A percentile compares a stretch with the other conserved stretches of the same genome.
phyloP scores from a whole-genome alignment of 2,329 filamentous ascomycete genomes.

The Hypoxylon rubiginosum region DNA sequence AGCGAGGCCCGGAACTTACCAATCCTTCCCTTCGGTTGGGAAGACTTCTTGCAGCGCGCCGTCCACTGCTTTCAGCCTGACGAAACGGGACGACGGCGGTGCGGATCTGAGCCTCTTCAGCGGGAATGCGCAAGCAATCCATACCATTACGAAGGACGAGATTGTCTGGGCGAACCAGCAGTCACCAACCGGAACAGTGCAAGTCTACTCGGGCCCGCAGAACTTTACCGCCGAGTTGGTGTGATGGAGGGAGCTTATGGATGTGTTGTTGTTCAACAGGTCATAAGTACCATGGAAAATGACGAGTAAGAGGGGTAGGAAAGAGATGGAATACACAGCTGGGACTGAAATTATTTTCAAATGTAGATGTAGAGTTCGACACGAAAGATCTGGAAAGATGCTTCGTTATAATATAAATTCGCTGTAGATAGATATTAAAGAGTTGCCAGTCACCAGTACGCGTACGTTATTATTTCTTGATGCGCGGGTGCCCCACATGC shows the following conservation, averaged over 20 bases:
- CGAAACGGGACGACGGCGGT: slow-evolving; percentile 30
- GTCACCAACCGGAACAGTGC: slow-evolving; percentile 39
- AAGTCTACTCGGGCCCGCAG: slow-evolving; percentile 37
- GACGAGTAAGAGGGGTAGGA: background rate
- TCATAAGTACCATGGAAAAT: background rate
- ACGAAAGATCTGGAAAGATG: background rate
- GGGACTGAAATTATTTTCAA: background rate
- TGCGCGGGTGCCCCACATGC: background rate
- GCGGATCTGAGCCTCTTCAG: slow-evolving; percentile 34
- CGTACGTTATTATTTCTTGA: background rate
- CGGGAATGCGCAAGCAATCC: slow-evolving; percentile 29
- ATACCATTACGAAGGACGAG: slow-evolving; percentile 32
- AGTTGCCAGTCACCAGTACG: too few relatives aligned
- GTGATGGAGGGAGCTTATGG: background rate
- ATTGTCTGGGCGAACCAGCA: slow-evolving; percentile 41
- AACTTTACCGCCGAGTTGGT: slow-evolving; percentile 33
- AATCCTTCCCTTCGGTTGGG: slow-evolving; percentile 35
- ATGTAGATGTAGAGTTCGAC: background rate
- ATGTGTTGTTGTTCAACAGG: background rate
- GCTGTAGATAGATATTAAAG: background rate
- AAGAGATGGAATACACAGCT: background rate
- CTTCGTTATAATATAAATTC: background rate
- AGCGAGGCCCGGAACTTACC: slow-evolving; percentile 30
- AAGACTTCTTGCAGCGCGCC: slow-evolving; percentile 38
- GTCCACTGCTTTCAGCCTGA: slow-evolving; percentile 39